Evolutionary conservation across 495 filamentous ascomycete genomes (phyloP), one percentile per base, ranked within the genome.

Genomic region (Talaromyces borbonicus): DNA sequence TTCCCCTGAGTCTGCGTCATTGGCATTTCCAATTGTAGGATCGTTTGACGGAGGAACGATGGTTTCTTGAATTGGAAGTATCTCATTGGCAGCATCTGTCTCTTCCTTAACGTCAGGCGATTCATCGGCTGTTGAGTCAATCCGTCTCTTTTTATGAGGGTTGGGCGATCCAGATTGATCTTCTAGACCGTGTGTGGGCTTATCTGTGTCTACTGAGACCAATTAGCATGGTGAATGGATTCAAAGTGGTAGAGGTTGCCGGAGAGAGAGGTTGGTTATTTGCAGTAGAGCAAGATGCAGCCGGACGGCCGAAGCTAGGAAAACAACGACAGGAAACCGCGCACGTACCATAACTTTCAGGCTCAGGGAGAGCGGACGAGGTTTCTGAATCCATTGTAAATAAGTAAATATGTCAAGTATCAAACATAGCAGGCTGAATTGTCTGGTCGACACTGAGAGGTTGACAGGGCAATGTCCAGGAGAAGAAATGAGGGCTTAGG

Each of bases 401-500:
- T 31, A 45, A 49, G 43, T 48, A 31, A 32, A 44, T 24, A 26
- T 26, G 62, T 50, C 49, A 49, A 15, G 59, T 56, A 49, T 66
- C 58, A 51, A 59, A 61, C 66, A 72, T 69, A 41, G 45, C 52
- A 40, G 48, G 42, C 30, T 24, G 20, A 9, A n/a, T 14, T 19
- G 30, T 19, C 42, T 43, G 33, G 43, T 51, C 46, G 45, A 32
- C 11, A 48, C 48, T 54, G 49, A 50, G 45, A 55, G 40, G 20
- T 7, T 18, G 41, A 49, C 52, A 58, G 16, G 53, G 50, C 49
- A 46, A 51, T 51, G 58, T 69, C 66, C 68, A 59, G 63, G 66
- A 69, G 62, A 54, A 72, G 68, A 67, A 72, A 72, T 72, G 60
- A 72, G 68, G 68, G 68, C 68, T 72, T 72, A 69, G 66, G 66